Conservation (phyloP, 768 basidiomycete species). For the Termitomyces sp. region DNA sequence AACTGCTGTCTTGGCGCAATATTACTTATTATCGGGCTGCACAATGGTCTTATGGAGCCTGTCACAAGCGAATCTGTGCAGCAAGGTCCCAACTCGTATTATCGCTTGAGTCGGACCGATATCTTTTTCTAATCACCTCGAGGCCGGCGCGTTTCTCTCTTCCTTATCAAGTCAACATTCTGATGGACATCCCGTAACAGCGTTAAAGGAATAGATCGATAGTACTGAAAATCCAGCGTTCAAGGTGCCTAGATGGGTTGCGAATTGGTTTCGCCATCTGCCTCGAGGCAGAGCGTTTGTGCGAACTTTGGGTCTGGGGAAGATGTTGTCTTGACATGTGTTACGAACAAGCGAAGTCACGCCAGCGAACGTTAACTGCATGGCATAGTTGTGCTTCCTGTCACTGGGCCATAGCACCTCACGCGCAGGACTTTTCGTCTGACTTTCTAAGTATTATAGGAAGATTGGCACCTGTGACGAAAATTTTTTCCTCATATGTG, state of each 20-base stretch:
- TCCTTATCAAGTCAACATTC: background rate
- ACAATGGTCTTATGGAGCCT: background rate
- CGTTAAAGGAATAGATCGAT: background rate
- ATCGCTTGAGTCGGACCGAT: background rate
- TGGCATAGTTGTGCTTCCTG: background rate
- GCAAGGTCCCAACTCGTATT: background rate
- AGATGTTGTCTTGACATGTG: background rate
- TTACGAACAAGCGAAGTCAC: background rate
- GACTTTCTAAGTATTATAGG: background rate
- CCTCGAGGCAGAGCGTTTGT: background rate
- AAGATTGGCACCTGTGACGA: background rate
- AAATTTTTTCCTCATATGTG: background rate
- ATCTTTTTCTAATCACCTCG: slow-evolving; percentile 8
- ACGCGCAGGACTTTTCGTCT: background rate
- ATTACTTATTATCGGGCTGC: background rate
- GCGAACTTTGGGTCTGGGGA: background rate
- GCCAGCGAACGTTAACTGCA: background rate
- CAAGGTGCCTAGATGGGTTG: background rate
- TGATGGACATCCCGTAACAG: background rate
- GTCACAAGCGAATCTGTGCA: background rate
- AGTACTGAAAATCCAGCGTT: background rate
- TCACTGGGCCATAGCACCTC: too few relatives aligned
- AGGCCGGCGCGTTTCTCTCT: slow-evolving; percentile 5
- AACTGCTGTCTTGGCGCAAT: background rate
- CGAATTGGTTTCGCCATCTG: background rate